These are phyloP conservation scores for Amoebophrya sp. DNA, from an alignment of 169 alveolate genomes.

Conservation along the genomic window DNA sequence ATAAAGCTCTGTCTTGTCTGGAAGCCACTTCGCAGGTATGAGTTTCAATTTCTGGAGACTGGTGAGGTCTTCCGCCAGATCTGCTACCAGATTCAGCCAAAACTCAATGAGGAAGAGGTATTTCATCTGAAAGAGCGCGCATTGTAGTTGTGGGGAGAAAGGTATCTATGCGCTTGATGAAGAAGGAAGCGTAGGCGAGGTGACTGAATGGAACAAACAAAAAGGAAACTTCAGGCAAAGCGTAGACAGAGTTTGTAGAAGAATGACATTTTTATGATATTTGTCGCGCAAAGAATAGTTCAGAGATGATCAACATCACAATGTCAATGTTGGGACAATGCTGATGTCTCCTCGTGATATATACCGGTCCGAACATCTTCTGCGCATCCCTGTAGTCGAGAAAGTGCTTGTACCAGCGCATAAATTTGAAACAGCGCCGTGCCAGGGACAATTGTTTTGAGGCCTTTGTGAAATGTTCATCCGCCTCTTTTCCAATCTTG, in stretches of 20 bases:
- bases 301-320: too few relatives aligned
- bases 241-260: too few relatives aligned
- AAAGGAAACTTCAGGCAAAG: too few relatives aligned
- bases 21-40: neutral
- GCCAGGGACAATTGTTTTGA: neutral
- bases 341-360: too few relatives aligned
- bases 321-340: too few relatives aligned
- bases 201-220: too few relatives aligned
- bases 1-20: neutral
- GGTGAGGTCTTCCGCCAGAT: neutral
- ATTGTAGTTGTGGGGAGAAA: too few relatives aligned
- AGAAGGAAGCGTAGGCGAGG: too few relatives aligned
- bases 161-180: too few relatives aligned
- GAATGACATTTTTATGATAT: too few relatives aligned
- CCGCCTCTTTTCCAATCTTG: neutral
- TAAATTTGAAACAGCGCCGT: neutral
- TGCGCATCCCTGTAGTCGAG: neutral
- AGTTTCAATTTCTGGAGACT: neutral
- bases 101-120: neutral
- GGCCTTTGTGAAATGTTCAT: neutral
- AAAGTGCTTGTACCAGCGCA: constrained; percentile 17
- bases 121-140: neutral
- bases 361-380: neutral
- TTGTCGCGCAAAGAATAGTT: too few relatives aligned
- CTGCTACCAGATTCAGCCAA: neutral